Evolutionary conservation across 148 eudicot species (phyloP).

Genomic region (Rhododendron mucronatum): DNA sequence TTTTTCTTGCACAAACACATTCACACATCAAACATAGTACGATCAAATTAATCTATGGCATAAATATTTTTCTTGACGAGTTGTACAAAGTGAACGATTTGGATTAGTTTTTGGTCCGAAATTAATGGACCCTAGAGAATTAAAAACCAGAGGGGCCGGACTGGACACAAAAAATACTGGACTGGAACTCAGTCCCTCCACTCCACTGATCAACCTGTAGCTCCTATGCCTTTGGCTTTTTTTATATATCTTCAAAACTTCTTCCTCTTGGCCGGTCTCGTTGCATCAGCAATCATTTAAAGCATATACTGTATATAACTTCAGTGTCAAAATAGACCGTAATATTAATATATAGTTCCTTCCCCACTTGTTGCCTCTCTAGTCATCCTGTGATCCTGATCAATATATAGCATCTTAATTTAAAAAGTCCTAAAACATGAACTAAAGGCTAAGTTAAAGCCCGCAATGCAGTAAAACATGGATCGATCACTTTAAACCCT

Average conservation of each 20-base stretch:
- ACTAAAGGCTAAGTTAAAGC: background rate
- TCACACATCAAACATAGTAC: no score
- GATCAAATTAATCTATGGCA: no score
- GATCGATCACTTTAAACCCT: slow-evolving; percentile 5
- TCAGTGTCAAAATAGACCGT: background rate
- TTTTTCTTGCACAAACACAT: no score
- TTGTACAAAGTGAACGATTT: no score
- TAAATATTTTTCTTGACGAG: no score
- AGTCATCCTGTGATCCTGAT: background rate
- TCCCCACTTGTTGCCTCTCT: background rate
- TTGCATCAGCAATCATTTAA: background rate
- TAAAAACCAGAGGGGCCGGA: no score
- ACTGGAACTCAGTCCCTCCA: no score
- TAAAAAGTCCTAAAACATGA: background rate
- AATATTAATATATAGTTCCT: background rate
- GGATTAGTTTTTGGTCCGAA: no score
- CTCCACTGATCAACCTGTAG: background rate
- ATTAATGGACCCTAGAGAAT: no score
- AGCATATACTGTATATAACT: no score
- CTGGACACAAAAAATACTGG: no score
- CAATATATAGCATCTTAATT: background rate
- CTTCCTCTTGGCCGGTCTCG: background rate
- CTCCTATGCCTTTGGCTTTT: background rate
- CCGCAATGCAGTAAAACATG: background rate
- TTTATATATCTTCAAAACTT: background rate